These are phyloP conservation scores for Cryoendolithus antarcticus DNA, from an alignment of 2,329 filamentous ascomycete species.

Conservation along the genomic window DNA sequence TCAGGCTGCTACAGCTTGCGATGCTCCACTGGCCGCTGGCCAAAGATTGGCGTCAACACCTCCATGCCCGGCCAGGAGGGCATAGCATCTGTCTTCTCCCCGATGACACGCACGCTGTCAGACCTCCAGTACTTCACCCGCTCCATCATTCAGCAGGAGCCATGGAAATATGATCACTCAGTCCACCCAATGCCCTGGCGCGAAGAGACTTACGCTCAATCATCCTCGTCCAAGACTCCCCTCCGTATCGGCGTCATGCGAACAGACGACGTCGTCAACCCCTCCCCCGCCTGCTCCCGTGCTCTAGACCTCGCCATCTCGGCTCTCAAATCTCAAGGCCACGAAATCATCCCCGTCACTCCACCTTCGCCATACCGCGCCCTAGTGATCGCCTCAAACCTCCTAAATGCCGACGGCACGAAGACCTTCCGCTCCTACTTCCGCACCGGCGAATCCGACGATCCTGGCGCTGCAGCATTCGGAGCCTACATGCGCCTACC, in stretches of 20 bases:
- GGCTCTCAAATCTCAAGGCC: slow-evolving; percentile 59
- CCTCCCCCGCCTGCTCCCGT: slow-evolving; percentile 69
- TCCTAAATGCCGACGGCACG: slow-evolving; percentile 77
- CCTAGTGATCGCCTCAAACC: slow-evolving; percentile 61
- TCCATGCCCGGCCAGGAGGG: slow-evolving; percentile 91
- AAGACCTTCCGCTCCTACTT: slow-evolving; percentile 67
- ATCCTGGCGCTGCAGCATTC: slow-evolving; percentile 65
- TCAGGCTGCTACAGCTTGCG: slow-evolving; percentile 77
- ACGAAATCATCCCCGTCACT: slow-evolving; percentile 56
- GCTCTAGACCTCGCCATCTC: slow-evolving; percentile 59
- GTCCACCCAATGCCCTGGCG: slow-evolving; percentile 81
- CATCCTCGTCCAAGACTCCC: slow-evolving; percentile 48
- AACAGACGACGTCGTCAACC: slow-evolving; percentile 64
- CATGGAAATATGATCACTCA: slow-evolving; percentile 79
- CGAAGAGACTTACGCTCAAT: slow-evolving; percentile 45
- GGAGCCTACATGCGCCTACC: slow-evolving; percentile 61
- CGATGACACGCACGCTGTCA: slow-evolving; percentile 76
- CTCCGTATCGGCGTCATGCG: slow-evolving; percentile 65
- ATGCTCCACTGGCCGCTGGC: slow-evolving; percentile 83
- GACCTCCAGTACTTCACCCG: slow-evolving; percentile 78
- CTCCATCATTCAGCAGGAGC: slow-evolving; percentile 64
- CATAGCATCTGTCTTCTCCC: slow-evolving; percentile 76
- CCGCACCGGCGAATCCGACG: slow-evolving; percentile 64
- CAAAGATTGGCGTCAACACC: slow-evolving; percentile 69
- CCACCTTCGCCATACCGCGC: slow-evolving; percentile 52